Base-by-base conservation (phyloP, 257 asterid genomes). In the Phtheirospermum japonicum region DNA sequence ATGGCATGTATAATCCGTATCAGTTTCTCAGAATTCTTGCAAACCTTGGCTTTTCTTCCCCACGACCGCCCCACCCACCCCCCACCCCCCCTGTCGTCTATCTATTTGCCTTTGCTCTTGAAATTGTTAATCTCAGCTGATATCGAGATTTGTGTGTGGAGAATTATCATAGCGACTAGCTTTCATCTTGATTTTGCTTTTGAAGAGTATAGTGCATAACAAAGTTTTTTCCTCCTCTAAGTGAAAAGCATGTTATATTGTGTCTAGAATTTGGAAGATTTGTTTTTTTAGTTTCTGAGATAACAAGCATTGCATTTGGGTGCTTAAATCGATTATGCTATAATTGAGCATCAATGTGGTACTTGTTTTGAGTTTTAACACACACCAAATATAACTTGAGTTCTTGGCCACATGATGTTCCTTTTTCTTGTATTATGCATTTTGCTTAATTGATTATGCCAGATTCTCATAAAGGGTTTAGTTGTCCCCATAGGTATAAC, bases 1-100 rank as follows among this genome's bases (percentile, higher is more conserved):
- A 7, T 23, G 9, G 63, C 70, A 39, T 74, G 39, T 30, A 9
- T 59, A 0, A 11, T n/a, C n/a, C n/a, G n/a, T n/a, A n/a, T 51
- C 34, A 2, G 37, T 30, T 54, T 1, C 8, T 54, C 5, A 7
- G 55, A 18, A 18, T 30, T 54, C 59, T 8, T 10, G 17, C 9
- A 13, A 4, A 28, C 18, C 26, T n/a, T 37, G 2, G n/a, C 40
- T 4, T 39, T 12, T 34, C 2, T 49, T 26, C 37, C 28, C 16
- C 65, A n/a, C n/a, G n/a, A n/a, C n/a, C n/a, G n/a, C n/a, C n/a
- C n/a, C n/a, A n/a, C n/a, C n/a, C n/a, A n/a, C n/a, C n/a, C n/a
- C n/a, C n/a, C n/a, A n/a, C 32, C 7, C 9, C 45, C 32, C 16
- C 7, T 14, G n/a, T n/a, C n/a, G n/a, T 31, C 30, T 18, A 13